Evolutionary conservation across 2,329 filamentous ascomycete species (phyloP).

Genomic region (Dryadomyces quercus-mongolicae): DNA sequence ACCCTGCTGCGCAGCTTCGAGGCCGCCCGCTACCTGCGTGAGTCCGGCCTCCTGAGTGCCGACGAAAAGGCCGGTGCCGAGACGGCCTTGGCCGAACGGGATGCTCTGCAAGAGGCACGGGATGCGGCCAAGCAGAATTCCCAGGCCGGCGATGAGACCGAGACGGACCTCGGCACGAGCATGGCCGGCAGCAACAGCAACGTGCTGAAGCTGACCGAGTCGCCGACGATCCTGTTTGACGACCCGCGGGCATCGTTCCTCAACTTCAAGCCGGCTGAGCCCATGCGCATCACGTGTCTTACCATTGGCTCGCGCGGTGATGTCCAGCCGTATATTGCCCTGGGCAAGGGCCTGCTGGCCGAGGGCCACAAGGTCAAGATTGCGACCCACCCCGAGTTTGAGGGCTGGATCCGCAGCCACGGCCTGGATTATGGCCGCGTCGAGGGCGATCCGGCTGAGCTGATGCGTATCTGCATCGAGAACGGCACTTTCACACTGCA

Average conservation of each 20-base stretch:
- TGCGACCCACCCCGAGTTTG: slow-evolving; percentile 85
- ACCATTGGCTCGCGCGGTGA: slow-evolving; percentile 94
- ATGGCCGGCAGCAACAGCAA: neutral
- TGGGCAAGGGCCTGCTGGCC: slow-evolving; percentile 79
- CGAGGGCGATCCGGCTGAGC: slow-evolving; percentile 80
- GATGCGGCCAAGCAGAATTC: slow-evolving; percentile 21
- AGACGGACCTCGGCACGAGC: neutral
- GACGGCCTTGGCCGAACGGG: slow-evolving; percentile 66
- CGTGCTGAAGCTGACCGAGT: slow-evolving; percentile 28
- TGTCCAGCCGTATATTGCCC: slow-evolving; percentile 92
- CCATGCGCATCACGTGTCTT: slow-evolving; percentile 78
- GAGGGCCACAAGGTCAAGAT: slow-evolving; percentile 83
- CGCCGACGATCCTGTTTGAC: slow-evolving; percentile 75
- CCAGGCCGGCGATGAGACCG: slow-evolving; percentile 31
- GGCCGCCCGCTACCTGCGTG: slow-evolving; percentile 54
- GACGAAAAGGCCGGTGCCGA: slow-evolving; percentile 61
- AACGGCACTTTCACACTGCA: slow-evolving; percentile 93
- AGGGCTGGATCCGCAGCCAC: slow-evolving; percentile 78
- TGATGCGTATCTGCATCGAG: slow-evolving; percentile 94
- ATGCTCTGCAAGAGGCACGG: slow-evolving; percentile 66
- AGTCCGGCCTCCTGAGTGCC: slow-evolving; percentile 53
- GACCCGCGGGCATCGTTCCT: slow-evolving; percentile 79
- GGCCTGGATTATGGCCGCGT: slow-evolving; percentile 87
- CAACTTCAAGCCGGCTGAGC: slow-evolving; percentile 74
- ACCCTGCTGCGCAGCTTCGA: slow-evolving; percentile 70